Conservation (phyloP, 2,329 filamentous ascomycete genomes). For the Emericellopsis atlantica region DNA sequence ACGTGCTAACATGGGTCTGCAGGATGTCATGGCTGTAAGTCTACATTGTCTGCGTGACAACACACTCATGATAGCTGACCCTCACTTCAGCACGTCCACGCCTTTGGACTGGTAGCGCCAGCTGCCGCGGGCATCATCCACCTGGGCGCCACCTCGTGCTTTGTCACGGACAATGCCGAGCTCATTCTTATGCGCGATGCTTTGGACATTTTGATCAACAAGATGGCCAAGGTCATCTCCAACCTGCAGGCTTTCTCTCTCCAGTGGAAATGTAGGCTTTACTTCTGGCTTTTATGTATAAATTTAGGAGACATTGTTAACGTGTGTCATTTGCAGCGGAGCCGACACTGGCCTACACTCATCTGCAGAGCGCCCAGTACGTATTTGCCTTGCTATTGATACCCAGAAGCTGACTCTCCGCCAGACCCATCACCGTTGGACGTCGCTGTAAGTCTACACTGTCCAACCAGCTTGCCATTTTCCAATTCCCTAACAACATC, state of each 20-base stretch:
- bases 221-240: constrained; percentile 65
- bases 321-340: constrained; percentile 14
- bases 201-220: constrained; percentile 63
- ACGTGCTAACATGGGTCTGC: constrained; percentile 2
- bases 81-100: constrained; percentile 45
- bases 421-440: too few relatives aligned
- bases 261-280: constrained; percentile 46
- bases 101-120: constrained; percentile 61
- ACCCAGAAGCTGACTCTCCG: constrained; percentile 33
- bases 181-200: constrained; percentile 54
- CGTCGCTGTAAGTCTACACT: too few relatives aligned
- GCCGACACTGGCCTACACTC: constrained; percentile 67
- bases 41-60: constrained; percentile 3
- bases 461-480: neutral
- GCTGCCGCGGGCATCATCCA: constrained; percentile 78
- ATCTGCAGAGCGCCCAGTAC: constrained; percentile 39
- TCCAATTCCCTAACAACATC: neutral
- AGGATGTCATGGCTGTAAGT: constrained; percentile 45
- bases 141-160: constrained; percentile 30
- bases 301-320: too few relatives aligned
- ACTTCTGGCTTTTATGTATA: too few relatives aligned
- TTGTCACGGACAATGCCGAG: constrained; percentile 59
- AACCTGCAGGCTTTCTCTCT: constrained; percentile 63
- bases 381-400: too few relatives aligned
- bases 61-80: neutral